Base-by-base conservation (phyloP, 1,139 yeast species). In the Nakaseomyces kungkrabaensis region DNA sequence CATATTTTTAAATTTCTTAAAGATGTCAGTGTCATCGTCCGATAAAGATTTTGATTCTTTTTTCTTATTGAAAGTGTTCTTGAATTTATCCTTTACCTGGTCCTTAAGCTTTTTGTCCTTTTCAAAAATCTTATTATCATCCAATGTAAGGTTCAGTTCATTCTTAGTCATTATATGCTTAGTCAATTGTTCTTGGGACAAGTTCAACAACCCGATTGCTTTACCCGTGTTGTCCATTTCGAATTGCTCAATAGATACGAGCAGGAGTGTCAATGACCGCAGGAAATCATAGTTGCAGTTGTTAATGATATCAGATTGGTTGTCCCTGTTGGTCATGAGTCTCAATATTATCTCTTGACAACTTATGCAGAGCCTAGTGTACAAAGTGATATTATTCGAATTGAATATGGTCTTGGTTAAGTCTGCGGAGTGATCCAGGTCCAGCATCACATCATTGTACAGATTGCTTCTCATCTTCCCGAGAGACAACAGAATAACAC, bases 201-300 rank as follows among this genome's bases (percentile, higher is more conserved):
- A 51, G 9, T 60, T 56, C 26, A 64, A 47, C 63, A 64, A 56
- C 2, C 67, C 68, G 13, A 60, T 50, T 2, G 67, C 60, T 9
- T 50, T 45, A 4, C 66, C 66, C 13, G 55, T 49, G 31, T 61
- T 55, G 36, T 61, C 59, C 11, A 48, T 48, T 17, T 57, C 52
- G 49, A 56, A 64, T 42, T 58, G 59, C 42, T 63, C 63, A 44
- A 64, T 50, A 1, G 67, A 63, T 8, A 63, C 25, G 42, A 64
- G 44, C 24, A 60, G 47, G 37, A 56, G 58, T 3, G 57, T 48
- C 43, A 62, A 46, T 24, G 59, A 54, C 10, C 60, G 56, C n/a
- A 63, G 51, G 46, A 59, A 64, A 17, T 37, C 40, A 25, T 9
- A 13, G 26, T 37, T 37, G 25, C 26, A 13, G 8, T 6, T 5